Base-by-base conservation (phyloP, 257 asterid genomes). In the Lycium ferocissimum region DNA sequence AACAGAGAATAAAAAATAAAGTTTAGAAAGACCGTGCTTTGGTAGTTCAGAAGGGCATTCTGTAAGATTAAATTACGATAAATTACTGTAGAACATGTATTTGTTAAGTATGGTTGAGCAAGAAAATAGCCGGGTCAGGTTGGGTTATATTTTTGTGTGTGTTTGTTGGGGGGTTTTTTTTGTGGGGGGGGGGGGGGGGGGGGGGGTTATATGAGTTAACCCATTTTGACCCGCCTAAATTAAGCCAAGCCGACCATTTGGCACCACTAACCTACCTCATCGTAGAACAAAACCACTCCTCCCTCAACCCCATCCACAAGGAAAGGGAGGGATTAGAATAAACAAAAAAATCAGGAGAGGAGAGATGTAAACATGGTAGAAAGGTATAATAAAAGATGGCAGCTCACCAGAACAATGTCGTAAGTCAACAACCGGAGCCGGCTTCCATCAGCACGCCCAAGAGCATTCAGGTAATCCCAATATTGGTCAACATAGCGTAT, bases 381-480 rank as follows among this genome's bases (percentile, higher is more conserved):
- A 5, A 75, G 72, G 75, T 86, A 49, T 15, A 80, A 70, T 54
- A n/a, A 18, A 83, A 81, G 20, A 67, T 7, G 66, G 40, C 5
- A 78, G 62, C 94, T 70, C 90, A 97, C 99, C 99, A 97, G 90
- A 86, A 97, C 99, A 63, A 95, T 91, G 91, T 97, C 99, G 72
- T 95, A 93, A 33, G 97, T 94, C 92, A 97, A 86, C 85, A 97
- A 89, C 40, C 99, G 98, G 63, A 95, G 91, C 59, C 99, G 92
- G 91, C 92, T 92, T 61, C 99, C 99, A 94, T 97, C 99, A 85
- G 95, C 99, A 43, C 98, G 99, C 47, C 99, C 99, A 89, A 95
- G 89, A 75, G 97, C 91, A 89, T 93, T 95, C 62, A 95, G 98
- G 83, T 94, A 94, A 87, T 97, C 99, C 99, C 99, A 97, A 88